Evolutionary conservation across 768 basidiomycete species (phyloP), one percentile per base, ranked within the genome.

Genomic region (Boletus eberwhitei): DNA sequence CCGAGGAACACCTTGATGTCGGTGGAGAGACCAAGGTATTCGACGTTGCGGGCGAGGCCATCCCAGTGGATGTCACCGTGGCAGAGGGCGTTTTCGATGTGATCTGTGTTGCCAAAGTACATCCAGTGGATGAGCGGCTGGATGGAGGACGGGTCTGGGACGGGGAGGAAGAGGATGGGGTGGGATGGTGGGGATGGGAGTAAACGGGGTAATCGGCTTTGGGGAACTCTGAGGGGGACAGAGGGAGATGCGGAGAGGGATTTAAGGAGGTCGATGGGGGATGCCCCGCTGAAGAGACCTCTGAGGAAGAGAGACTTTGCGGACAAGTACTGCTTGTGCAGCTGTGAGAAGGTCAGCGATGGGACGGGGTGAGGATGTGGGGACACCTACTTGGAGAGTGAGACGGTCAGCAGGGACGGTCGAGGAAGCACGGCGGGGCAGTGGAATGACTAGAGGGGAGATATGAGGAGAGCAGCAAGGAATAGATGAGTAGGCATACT

Each of bases 21-120:
- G 22, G 83, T 74, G 49, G 83, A 77, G 58, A 95, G 79, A 14
- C 84, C 87, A 47, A 96, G 85, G 64, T 91, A 95, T 67, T 95
- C 92, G 66, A 88, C 91, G 68, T 96, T 96, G 55, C 88, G 83
- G 17, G 89, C 90, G 58, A 95, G 76, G 24, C 90, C 90, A 61
- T 93, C 88, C 93, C 92, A 95, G 42, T 82, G 81, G 46, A 92
- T 78, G 48, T 77, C 68, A n/a, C 86, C 84, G n/a, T 75, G 71
- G 56, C 81, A 79, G 13, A 96, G 80, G 41, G 81, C 85, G 26
- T 82, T 76, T 62, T 87, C 82, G 63, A 96, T 86, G 52, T 76
- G 77, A 44, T 74, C 70, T 9, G 82, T 82, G 57, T 81, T 76
- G 24, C 89, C 91, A 71, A 90, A 93, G 73, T 90, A 90, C 79